Base-by-base conservation (phyloP, 1,284 basidiomycete genomes). In the Cutaneotrichosporon cutaneum region DNA sequence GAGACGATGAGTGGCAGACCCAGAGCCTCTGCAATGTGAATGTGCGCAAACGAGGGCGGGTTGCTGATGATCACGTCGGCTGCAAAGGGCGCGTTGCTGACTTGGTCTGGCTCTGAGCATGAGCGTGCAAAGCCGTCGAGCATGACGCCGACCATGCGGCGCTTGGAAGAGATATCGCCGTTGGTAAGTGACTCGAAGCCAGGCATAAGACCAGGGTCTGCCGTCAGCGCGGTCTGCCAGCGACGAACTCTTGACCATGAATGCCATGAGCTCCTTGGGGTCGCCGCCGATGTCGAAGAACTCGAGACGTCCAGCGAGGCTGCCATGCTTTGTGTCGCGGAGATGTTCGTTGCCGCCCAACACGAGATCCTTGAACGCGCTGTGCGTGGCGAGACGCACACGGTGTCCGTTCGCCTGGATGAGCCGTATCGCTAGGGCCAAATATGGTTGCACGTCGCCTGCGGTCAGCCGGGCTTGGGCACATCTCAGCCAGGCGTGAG, bases 391-490 rank as follows among this genome's bases (percentile, higher is more conserved):
- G 36, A 89, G 84, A 8, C 87, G 82, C 36, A 89, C 82, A 5
- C 83, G 81, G 73, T 90, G 87, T 0, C 85, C 85, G 54, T 72
- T 66, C 1, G 64, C 85, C 79, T 47, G 79, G 73, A 82, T 72
- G 2, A 90, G 77, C 16, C 79, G 76, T 61, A 85, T 81, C 6
- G 85, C 86, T 0, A 89, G 78, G 0, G 87, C 87, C n/a, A 89
- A 77, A 70, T 86, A 89, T 0, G 87, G 87, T 71, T 88, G 87
- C 0, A 90, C 86, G 68, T 88, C 87, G 42, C 87, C 87, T 85
- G 71, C 1, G 11, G 36, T 62, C 22, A 65, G 59, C 14, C 24
- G 21, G 11, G 26, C 33, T 16, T 13, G 18, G 2, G 6, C 45
- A 24, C 45, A 35, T 64, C 81, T 51, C 65, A 84, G 85, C 85